Conservation (phyloP, 139 green algal species). For the Zygnema circumcarinatum region DNA sequence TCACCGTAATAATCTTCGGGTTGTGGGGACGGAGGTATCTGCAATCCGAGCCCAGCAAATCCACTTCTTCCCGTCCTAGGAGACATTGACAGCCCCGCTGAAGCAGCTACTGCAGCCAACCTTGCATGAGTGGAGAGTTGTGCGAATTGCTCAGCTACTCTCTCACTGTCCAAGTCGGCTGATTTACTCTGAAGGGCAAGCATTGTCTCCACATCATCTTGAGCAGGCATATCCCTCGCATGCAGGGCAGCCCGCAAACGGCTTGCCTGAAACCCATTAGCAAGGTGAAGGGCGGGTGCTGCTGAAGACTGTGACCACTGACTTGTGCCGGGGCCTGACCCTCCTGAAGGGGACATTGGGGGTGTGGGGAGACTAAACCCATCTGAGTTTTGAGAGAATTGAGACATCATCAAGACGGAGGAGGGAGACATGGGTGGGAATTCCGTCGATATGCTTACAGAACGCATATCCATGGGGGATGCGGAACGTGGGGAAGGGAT, state of each 20-base stretch:
- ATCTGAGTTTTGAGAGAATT: background rate
- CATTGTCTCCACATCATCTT: conserved; percentile 26
- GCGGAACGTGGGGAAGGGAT: conserved; percentile 31
- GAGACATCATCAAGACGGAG: conserved; percentile 34
- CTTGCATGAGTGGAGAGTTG: conserved; percentile 16
- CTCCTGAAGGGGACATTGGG: conserved; percentile 20
- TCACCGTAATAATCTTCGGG: background rate
- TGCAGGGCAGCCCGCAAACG: conserved; percentile 34
- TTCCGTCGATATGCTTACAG: conserved; percentile 31
- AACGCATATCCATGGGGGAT: conserved; percentile 54
- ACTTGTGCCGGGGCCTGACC: background rate
- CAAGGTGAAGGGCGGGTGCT: conserved; percentile 19
- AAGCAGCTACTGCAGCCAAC: conserved; percentile 4
- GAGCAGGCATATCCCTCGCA: conserved; percentile 28
- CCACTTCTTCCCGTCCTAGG: background rate
- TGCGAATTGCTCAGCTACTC: background rate
- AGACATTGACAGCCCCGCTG: background rate
- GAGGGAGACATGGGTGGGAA: conserved; percentile 42
- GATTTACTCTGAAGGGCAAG: conserved; percentile 6
- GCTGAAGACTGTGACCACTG: conserved; percentile 6
- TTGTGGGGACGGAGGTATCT: conserved; percentile 26
- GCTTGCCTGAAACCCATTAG: conserved; percentile 5
- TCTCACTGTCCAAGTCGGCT: background rate
- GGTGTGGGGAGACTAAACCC: background rate
- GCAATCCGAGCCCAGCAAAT: conserved; percentile 17